Percentiles rank a stretch among this genome's conserved stretches.
phyloP scores from a whole-genome alignment of 2,329 filamentous ascomycete genomes.

The Metarhizium brunneum region DNA sequence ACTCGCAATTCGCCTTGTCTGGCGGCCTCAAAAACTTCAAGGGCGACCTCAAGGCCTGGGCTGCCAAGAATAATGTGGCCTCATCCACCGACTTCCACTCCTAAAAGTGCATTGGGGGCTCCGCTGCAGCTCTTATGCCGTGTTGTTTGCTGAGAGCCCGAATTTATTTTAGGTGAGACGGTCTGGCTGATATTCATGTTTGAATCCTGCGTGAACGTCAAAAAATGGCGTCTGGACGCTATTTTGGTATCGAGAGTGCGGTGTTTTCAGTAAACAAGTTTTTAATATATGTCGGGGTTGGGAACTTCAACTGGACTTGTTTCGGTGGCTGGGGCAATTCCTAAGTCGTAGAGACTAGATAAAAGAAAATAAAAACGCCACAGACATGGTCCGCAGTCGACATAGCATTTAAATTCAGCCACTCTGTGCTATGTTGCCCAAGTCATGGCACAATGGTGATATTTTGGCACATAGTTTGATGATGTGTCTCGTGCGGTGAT shows the following conservation, averaged over 20 bases:
- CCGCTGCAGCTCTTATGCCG: background rate
- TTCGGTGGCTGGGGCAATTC: background rate
- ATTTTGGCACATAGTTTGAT: background rate
- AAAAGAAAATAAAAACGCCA: background rate
- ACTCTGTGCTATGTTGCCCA: background rate
- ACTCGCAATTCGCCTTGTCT: constrained; percentile 58
- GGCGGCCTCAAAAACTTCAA: constrained; percentile 43
- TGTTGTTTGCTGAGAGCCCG: background rate
- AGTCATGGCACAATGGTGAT: background rate
- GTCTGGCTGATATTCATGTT: background rate
- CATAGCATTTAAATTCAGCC: background rate
- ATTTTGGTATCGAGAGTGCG: too few species aligned
- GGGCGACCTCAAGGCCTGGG: constrained; percentile 24
- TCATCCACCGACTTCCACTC: constrained; percentile 20
- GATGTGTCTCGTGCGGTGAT: background rate
- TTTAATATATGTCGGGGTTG: background rate
- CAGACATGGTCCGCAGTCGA: background rate
- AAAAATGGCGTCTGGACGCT: too few species aligned
- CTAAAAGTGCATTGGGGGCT: background rate
- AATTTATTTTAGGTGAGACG: background rate
- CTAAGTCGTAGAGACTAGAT: background rate
- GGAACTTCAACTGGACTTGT: background rate
- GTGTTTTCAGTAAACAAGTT: background rate
- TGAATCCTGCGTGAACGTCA: too few species aligned
- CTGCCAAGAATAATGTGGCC: constrained; percentile 26